Evolutionary conservation across 176 grass and related monocot species (phyloP).

Genomic region (Sorghum bicolor): Sorghum_bicolor_NCBIv3 NC_012870.2:31008001-31008500

Average conservation of each 20-base stretch:
- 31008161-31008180: not conserved
- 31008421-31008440: not conserved
- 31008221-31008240: not conserved
- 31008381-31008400: not conserved
- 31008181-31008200: not conserved
- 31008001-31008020: slow-evolving; percentile 99
- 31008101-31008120: not conserved
- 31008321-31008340: not conserved
- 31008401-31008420: not conserved
- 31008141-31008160: not conserved
- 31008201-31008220: not conserved
- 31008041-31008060: not conserved
- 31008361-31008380: not conserved
- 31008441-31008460: not conserved
- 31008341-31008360: not conserved
- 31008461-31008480: not conserved
- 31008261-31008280: not conserved
- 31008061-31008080: slow-evolving; percentile 1
- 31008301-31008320: not conserved
- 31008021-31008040: slow-evolving; percentile 82
- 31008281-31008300: not conserved
- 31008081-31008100: not conserved
- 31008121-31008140: not conserved
- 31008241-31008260: not conserved
- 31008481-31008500: not conserved